These are phyloP conservation scores for Candida morakotiae DNA, from an alignment of 805 yeast genomes.

Conservation along the genomic window DNA sequence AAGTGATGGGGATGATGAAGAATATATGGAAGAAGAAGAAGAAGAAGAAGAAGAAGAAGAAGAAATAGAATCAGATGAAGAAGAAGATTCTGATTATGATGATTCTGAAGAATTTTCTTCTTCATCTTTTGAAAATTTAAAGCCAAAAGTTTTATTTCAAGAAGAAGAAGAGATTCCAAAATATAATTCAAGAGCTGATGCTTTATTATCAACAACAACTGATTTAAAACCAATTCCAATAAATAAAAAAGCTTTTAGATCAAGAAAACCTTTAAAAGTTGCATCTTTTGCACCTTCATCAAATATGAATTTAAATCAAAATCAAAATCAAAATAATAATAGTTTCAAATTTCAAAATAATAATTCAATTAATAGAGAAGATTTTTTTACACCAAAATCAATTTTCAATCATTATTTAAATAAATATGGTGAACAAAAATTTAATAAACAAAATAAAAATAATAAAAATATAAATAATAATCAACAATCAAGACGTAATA, in stretches of 20 bases:
- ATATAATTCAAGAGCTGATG: conserved; percentile 31
- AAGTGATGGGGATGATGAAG: conserved; percentile 48
- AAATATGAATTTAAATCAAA: conserved; percentile 8
- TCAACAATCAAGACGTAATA: conserved; percentile 1
- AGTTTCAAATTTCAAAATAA: conserved; percentile 3
- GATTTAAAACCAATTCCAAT: conserved; percentile 40
- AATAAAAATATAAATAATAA: conserved; percentile 4
- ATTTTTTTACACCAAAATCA: conserved; percentile 75
- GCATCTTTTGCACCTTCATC: conserved; percentile 48
- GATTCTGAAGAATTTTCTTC: conserved; percentile 4
- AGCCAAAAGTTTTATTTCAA: neutral
- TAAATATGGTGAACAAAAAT: conserved; percentile 46
- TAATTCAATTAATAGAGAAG: conserved; percentile 53
- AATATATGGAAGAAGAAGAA: conserved; percentile 23
- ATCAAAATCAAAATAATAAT: conserved; percentile 6
- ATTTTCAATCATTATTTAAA: conserved; percentile 70
- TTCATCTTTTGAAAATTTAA: neutral
- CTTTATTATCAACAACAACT: conserved; percentile 34
- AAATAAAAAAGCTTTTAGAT: conserved; percentile 23
- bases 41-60: conserved; percentile 19
- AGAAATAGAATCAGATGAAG: conserved; percentile 25
- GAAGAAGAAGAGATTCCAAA: neutral
- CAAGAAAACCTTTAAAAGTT: conserved; percentile 60
- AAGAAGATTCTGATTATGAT: conserved; percentile 9
- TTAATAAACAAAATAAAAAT: conserved; percentile 13